Evolutionary conservation across 352 stramenopile genomes (phyloP).

Genomic region (Globisporangium acanthophoron): DNA sequence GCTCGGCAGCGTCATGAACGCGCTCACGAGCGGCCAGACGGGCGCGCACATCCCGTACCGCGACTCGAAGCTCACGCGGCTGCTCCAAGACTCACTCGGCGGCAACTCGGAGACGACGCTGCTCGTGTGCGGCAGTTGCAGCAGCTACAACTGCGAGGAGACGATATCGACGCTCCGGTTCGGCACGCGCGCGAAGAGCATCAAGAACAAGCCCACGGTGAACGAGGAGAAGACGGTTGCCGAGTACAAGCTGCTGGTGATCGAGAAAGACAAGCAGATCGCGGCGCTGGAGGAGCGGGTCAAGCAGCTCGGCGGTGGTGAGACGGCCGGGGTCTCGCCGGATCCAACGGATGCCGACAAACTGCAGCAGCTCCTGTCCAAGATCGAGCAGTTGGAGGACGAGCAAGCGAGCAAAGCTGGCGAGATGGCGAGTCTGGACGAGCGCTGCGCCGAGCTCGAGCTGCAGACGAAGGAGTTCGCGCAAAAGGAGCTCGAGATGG

Average conservation of each 20-base stretch:
- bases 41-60: conserved; percentile 91
- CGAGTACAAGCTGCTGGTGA: conserved; percentile 60
- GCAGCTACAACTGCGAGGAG: conserved; percentile 66
- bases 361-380: conserved; percentile 34
- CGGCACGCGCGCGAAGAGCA: conserved; percentile 63
- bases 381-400: conserved; percentile 59
- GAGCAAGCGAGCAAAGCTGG: conserved; percentile 46
- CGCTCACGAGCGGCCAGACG: conserved; percentile 74
- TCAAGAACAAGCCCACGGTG: conserved; percentile 78
- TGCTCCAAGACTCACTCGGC: conserved; percentile 84
- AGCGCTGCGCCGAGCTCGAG: conserved; percentile 50
- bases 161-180: conserved; percentile 75
- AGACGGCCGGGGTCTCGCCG: background rate
- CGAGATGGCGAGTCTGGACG: conserved; percentile 49
- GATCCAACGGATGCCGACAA: conserved; percentile 4
- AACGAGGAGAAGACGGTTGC: conserved; percentile 89
- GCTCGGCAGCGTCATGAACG: conserved; percentile 88
- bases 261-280: conserved; percentile 56
- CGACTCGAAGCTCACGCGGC: conserved; percentile 84
- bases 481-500: conserved; percentile 33
- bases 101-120: conserved; percentile 72
- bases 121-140: conserved; percentile 58
- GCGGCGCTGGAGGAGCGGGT: conserved; percentile 32
- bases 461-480: conserved; percentile 28
- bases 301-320: conserved; percentile 11